Base-by-base conservation (phyloP, 805 yeast genomes). In the Saccharomycopsis selenospora region DNA sequence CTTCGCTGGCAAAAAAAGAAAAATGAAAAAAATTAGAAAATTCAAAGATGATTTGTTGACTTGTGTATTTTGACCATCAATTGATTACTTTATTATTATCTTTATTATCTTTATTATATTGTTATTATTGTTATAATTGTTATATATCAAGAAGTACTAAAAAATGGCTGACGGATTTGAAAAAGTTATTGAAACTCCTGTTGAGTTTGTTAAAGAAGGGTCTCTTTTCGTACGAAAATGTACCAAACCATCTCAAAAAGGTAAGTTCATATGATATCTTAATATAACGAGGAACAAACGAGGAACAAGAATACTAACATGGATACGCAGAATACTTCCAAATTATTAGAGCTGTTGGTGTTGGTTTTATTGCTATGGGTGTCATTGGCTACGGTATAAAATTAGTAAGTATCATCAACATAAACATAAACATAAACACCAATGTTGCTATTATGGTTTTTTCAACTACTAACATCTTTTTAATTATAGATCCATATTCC, bases 351-450 rank as follows among this genome's bases (percentile, higher is more conserved):
- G 97, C 97, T 46, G 98, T 91, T 46, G 98, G 98, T 61, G 76
- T 90, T 55, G 99, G 99, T 58, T 91, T 91, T 70, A 73, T 91
- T 59, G 91, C 91, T 79, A 93, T 91, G 90, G 99, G 99, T 63
- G 84, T 87, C 61, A 95, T 93, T 62, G 99, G 99, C 50, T 91
- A 89, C 71, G 85, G 82, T 62, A 93, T 93, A 70, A 91, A 91
- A 72, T 79, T 91, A 61, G 74, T 68, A 58, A 49, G 67, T 62
- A 4, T 14, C n/a, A n/a, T n/a, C n/a, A n/a, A n/a, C n/a, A n/a
- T n/a, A n/a, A n/a, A n/a, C n/a, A n/a, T n/a, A n/a, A n/a, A n/a
- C n/a, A n/a, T n/a, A n/a, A n/a, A n/a, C n/a, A n/a, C n/a, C n/a
- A n/a, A n/a, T n/a, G n/a, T n/a, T n/a, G n/a, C n/a, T n/a, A n/a